Conservation (phyloP, 2,329 filamentous ascomycete genomes). For the Diaporthe amygdali region DNA sequence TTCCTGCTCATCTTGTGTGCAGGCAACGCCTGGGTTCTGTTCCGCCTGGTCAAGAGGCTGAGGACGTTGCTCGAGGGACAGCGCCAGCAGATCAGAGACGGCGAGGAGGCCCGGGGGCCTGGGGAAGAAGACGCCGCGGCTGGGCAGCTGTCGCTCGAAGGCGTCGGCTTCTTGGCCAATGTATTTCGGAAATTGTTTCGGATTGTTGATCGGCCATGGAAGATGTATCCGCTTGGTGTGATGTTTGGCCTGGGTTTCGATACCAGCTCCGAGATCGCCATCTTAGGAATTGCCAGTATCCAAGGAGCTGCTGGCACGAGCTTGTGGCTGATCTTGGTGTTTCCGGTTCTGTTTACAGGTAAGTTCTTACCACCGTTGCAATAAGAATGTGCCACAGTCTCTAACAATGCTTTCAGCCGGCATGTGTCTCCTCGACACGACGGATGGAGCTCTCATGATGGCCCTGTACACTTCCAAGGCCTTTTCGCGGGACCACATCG, state of each 20-base stretch:
- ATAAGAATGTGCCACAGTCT: background rate
- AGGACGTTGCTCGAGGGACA: constrained; percentile 58
- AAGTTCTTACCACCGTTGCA: constrained; percentile 31
- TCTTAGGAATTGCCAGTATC: constrained; percentile 88
- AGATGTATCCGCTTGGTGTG: constrained; percentile 91
- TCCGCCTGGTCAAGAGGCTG: constrained; percentile 75
- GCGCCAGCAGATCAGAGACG: constrained; percentile 35
- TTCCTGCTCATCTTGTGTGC: constrained; percentile 83
- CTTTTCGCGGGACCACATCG: constrained; percentile 81
- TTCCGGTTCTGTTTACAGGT: constrained; percentile 88
- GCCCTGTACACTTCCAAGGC: constrained; percentile 83
- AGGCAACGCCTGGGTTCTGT: constrained; percentile 87
- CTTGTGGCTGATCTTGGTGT: constrained; percentile 93
- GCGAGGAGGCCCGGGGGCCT: background rate
- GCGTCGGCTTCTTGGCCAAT: constrained; percentile 75
- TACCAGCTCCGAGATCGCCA: constrained; percentile 90
- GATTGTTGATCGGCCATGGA: constrained; percentile 80
- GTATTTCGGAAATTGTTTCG: constrained; percentile 79
- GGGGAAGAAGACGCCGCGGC: constrained; percentile 40
- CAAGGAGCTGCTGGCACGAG: constrained; percentile 85
- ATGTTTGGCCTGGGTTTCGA: constrained; percentile 94
- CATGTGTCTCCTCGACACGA: constrained; percentile 94
- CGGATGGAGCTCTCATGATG: constrained; percentile 95
- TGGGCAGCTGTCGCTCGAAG: constrained; percentile 71
- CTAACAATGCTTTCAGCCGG: constrained; percentile 59